Base-by-base conservation (phyloP, 73 alveolate species). In the Stentor coeruleus region DNA sequence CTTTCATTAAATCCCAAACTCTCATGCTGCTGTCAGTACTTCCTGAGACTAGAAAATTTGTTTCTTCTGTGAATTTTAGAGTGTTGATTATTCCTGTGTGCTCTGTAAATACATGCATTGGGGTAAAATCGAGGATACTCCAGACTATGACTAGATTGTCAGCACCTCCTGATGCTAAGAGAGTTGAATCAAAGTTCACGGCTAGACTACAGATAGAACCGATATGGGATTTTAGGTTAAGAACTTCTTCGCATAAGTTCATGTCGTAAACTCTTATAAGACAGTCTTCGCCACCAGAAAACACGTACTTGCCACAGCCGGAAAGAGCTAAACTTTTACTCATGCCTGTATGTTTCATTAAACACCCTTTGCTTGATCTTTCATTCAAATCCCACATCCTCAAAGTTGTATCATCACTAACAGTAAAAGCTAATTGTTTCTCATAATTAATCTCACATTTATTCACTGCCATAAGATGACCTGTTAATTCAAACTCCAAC, bases 271-370 rank as follows among this genome's bases (percentile, higher is more conserved):
- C 79, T 66, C 79, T 66, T 0, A 66, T 66, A 14, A 66, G 33
- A 2, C 79, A 66, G 79, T 66, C 79, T 28, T 66, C 79, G 1
- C 79, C 79, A 28, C 79, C 79, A 66, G 42, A 20, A 66, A 66
- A 66, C 37, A 66, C 36, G 37, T 20, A 66, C 79, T 31, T 0
- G 15, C 33, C 79, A 66, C 33, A 20, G 33, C 11, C n/a, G 0
- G 79, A 20, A 26, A 66, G n/a, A 66, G 79, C 79, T 0, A 66
- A 26, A 66, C 79, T 28, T 66, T 33, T 66, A 15, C n/a, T 40
- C 1, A 40, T 26, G n/a, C 79, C 79, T 1, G n/a, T 40, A 66
- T 66, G 79, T 20, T 66, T 66, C 14, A 66, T 66, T 26, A 66
- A 11, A 0, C n/a, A 37, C 2, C 39, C 37, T 26, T 20, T 31